phyloP scores from a whole-genome alignment of 2,329 filamentous ascomycete genomes.

The Cercospora sojina region DNA sequence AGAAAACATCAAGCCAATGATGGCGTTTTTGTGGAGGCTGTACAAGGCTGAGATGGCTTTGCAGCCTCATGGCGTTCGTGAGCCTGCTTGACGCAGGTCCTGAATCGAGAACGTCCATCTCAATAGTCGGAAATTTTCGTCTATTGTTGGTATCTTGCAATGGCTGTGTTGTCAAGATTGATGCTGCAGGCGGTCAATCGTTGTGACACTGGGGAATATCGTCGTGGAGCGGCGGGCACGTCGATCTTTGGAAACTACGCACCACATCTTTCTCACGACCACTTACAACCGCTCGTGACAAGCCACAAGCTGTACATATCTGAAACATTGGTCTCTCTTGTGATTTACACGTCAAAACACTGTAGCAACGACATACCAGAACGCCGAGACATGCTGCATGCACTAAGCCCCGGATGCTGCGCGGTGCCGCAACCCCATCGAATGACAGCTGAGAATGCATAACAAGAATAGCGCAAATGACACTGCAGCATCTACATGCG shows the following conservation, averaged over 20 bases:
- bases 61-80: not conserved
- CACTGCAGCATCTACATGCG: not conserved
- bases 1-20: not conserved
- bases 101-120: not conserved
- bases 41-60: not conserved
- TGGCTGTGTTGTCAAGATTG: not conserved
- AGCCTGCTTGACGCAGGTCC: not conserved
- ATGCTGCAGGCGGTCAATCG: not conserved
- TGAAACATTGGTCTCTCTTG: not conserved
- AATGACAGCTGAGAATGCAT: not conserved
- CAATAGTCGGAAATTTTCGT: not conserved
- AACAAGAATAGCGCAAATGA: not conserved
- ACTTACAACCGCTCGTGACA: not conserved
- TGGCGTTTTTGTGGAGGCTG: not conserved
- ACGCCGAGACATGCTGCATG: not conserved
- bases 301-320: not conserved
- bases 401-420: not conserved
- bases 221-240: not conserved
- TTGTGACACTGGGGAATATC: not conserved
- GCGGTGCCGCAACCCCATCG: not conserved
- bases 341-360: not conserved
- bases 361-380: not conserved
- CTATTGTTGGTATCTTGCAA: not conserved
- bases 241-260: not conserved
- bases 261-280: not conserved